Evolutionary conservation across 345 rosid species (phyloP).

Genomic region (Arabis alpina): DNA sequence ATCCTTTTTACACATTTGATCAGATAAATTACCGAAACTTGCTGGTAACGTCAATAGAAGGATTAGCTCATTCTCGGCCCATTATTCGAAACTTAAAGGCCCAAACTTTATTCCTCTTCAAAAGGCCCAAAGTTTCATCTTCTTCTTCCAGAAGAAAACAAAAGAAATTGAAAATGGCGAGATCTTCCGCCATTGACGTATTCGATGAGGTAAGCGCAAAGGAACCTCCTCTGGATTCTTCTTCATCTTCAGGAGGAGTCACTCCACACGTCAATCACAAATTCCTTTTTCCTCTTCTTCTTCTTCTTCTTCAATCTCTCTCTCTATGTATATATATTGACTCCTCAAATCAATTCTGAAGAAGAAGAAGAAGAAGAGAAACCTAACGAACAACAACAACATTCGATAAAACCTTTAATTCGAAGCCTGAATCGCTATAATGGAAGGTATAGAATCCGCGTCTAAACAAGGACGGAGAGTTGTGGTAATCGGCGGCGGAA

Average conservation of each 20-base stretch:
- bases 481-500: conserved; percentile 72
- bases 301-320: conserved; percentile 26
- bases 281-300: conserved; percentile 22
- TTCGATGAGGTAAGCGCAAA: conserved; percentile 27
- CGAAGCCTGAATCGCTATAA: background rate
- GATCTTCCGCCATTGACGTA: conserved; percentile 37
- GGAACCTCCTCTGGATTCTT: conserved; percentile 31
- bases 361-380: conserved; percentile 27
- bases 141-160: background rate
- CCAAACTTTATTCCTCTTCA: background rate
- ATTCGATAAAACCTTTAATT: conserved; percentile 6
- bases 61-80: background rate
- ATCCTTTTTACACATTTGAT: too few species aligned
- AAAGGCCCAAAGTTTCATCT: background rate
- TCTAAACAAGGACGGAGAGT: conserved; percentile 43
- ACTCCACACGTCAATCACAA: conserved; percentile 42
- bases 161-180: conserved; percentile 24
- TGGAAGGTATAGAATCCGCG: conserved; percentile 21
- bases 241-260: conserved; percentile 30
- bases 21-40: too few species aligned
- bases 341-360: conserved; percentile 10
- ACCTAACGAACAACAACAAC: conserved; percentile 17
- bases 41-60: too few species aligned
- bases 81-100: background rate
- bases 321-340: conserved; percentile 15